phyloP scores from a whole-genome alignment of 2,329 filamentous ascomycete genomes.

The Didymella glomerata region DNA sequence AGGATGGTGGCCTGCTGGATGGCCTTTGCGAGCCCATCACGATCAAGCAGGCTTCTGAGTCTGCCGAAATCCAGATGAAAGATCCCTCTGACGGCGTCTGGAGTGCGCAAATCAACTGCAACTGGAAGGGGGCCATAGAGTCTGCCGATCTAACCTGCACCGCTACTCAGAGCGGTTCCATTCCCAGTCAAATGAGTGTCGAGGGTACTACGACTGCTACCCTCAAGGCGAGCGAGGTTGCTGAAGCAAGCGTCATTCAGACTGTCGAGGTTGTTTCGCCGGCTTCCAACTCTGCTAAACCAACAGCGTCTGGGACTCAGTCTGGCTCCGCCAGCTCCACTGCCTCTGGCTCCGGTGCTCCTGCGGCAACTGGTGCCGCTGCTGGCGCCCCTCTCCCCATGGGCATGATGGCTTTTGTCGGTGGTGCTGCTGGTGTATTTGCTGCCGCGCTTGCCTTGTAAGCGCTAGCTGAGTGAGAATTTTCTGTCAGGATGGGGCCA shows the following conservation, averaged over 20 bases:
- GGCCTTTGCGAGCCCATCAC: slow-evolving; percentile 33
- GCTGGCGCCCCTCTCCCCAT: slow-evolving; percentile 31
- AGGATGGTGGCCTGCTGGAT: slow-evolving; percentile 17
- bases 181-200: slow-evolving; percentile 1
- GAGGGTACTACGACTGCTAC: background rate
- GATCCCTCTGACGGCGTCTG: slow-evolving; percentile 31
- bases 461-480: slow-evolving; percentile 13
- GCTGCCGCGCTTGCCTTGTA: slow-evolving; percentile 39
- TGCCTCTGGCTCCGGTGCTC: slow-evolving; percentile 22
- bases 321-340: slow-evolving; percentile 11
- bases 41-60: slow-evolving; percentile 36
- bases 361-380: slow-evolving; percentile 30
- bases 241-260: slow-evolving; percentile 9
- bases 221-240: slow-evolving; percentile 23
- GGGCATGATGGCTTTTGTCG: slow-evolving; percentile 32
- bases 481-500: slow-evolving; percentile 11
- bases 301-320: slow-evolving; percentile 16
- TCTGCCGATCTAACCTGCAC: slow-evolving; percentile 37
- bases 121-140: slow-evolving; percentile 33
- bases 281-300: slow-evolving; percentile 21
- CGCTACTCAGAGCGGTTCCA: slow-evolving; percentile 23
- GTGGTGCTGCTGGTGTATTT: slow-evolving; percentile 34
- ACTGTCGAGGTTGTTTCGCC: slow-evolving; percentile 27
- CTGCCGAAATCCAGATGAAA: slow-evolving; percentile 31
- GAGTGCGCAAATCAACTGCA: slow-evolving; percentile 34